Conservation (phyloP, 768 basidiomycete genomes). For the Hortiboletus campestris region DNA sequence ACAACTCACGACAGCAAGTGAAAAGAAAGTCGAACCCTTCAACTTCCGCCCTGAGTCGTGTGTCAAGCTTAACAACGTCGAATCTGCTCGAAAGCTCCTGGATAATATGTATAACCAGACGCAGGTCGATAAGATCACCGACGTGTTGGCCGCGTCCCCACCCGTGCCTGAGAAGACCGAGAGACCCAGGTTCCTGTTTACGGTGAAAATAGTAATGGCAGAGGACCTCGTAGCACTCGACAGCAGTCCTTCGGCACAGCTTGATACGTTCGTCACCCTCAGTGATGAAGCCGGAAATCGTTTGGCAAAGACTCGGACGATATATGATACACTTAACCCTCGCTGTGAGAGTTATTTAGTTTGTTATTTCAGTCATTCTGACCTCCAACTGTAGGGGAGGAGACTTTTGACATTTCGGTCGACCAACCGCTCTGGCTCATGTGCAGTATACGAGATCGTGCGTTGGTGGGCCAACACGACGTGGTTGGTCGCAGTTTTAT, state of each 20-base stretch:
- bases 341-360: slow-evolving; percentile 61
- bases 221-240: slow-evolving; percentile 83
- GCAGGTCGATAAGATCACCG: slow-evolving; percentile 82
- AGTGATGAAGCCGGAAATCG: slow-evolving; percentile 90
- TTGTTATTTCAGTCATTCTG: slow-evolving; percentile 1
- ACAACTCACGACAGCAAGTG: slow-evolving; percentile 69
- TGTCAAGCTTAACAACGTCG: slow-evolving; percentile 97
- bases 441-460: slow-evolving; percentile 90
- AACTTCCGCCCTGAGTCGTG: slow-evolving; percentile 93
- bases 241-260: slow-evolving; percentile 68
- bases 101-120: slow-evolving; percentile 94
- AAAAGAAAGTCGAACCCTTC: slow-evolving; percentile 93
- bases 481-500: slow-evolving; percentile 89
- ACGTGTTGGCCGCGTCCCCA: slow-evolving; percentile 56
- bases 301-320: slow-evolving; percentile 91
- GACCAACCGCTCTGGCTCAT: slow-evolving; percentile 96
- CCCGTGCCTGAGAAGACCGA: slow-evolving; percentile 72
- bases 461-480: slow-evolving; percentile 89
- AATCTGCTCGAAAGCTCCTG: slow-evolving; percentile 83
- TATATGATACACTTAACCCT: slow-evolving; percentile 88
- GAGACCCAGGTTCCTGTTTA: slow-evolving; percentile 76
- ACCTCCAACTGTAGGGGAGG: slow-evolving; percentile 70
- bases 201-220: slow-evolving; percentile 90
- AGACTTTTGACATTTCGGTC: slow-evolving; percentile 93
- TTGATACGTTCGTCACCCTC: slow-evolving; percentile 92